Evolutionary conservation across 2,329 filamentous ascomycete genomes (phyloP), one percentile per base, ranked within the genome.

Genomic region (Clarireedia paspali): DNA sequence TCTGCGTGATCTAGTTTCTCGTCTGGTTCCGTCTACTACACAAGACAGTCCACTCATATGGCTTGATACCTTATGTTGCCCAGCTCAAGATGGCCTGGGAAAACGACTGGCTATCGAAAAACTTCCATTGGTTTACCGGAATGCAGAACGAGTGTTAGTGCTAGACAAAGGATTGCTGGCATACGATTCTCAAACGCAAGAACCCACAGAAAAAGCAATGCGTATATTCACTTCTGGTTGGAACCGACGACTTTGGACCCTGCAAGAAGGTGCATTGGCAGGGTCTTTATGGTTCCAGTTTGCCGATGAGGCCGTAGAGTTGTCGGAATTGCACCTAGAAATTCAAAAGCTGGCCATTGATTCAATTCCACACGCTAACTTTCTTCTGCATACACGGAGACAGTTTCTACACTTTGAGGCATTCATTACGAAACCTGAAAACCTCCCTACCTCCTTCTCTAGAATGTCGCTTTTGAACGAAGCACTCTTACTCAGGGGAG

Each of bases 241-340:
- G 72, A 71, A 72, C 62, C 64, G 70, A 46, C 62, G 72, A 5
- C 62, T 73, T 1, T 74, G 72, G 73, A 74, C 72, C 0, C 63
- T 74, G 14, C 72, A 74, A 66, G 72, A 73, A 63, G 72, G 68
- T 17, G 65, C 65, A 3, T 62, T 72, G 1, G 63, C 66, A 0
- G 60, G 61, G n/a, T 64, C 60, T 15, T 59, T 72, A 2, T 69
- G 64, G 24, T 65, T 73, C 12, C 66, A 70, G 50, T 71, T 72
- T 51, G 57, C 62, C 1, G 70, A 72, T 55, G 59, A 46, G 23
- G 42, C 42, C 23, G 7, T 46, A 46, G 17, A 6, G 23, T 24
- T 46, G 17, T 26, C 12, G 10, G 42, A 24, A 6, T 23, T 46
- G 2, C 42, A 23, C 23, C 12, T 46, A 20, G 20, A 46, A 12